Base-by-base conservation (phyloP, 2,329 filamentous ascomycete species). In the Ceratocystiopsis minuta region DNA sequence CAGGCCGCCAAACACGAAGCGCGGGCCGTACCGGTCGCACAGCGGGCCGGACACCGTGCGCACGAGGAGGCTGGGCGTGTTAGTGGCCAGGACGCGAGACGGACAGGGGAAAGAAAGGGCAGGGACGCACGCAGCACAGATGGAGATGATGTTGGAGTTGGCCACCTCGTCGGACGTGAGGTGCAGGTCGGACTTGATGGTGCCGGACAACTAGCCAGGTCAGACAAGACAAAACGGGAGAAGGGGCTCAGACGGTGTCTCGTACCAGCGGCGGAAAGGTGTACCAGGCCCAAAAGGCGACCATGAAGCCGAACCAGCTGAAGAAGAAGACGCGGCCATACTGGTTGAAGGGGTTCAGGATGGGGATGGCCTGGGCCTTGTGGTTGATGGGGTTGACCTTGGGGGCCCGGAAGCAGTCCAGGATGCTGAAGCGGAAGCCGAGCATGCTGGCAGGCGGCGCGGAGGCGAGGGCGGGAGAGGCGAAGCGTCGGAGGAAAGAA, bases 301-400 rank as follows among this genome's bases (percentile, higher is more conserved):
- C 72, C 70, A 90, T 77, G 59, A 90, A 90, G 2, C 82, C 82
- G 38, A 86, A 69, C 76, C 82, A 90, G 1, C 80, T 81, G 62
- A 93, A 93, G 65, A 87, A 85, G 60, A 92, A 93, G 0, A 90
- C 85, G 7, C 85, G 72, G 34, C 85, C 86, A 64, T 94, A 86
- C 51, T 76, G 64, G 57, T 92, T 70, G 52, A 87, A 55, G 0
- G 79, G 72, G 57, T 93, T 93, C 47, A 94, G 63, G 17, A 83
- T 57, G 0, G 86, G 86, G 38, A 94, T 73, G 0, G 81, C 81
- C 46, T 71, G 75, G 42, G 86, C 86, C 58, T 94, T 94, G 45
- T 71, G 69, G 63, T 80, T 94, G 62, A 85, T 71, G 11, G 85
- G 83, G 57, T 93, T 92, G 61, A 92, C 62, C 56, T 80, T 73